Evolutionary conservation across 208 protist species (phyloP), one percentile per base, ranked within the genome.

Genomic region (Angomonas ambiguus): DNA sequence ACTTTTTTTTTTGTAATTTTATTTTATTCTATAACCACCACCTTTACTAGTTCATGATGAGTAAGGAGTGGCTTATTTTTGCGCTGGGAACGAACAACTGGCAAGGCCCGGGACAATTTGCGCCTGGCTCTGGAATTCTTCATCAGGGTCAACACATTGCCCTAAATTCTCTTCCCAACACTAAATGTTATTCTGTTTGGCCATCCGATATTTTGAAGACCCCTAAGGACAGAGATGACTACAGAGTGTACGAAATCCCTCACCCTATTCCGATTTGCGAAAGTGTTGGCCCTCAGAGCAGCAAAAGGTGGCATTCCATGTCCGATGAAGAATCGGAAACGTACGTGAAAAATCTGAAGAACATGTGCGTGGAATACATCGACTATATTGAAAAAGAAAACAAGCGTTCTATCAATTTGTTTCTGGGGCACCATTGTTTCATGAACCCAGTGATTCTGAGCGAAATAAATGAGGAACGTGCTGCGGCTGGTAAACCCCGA

Each of bases 261-360:
- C 79, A 86, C 56, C 80, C 79, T 10, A 88, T 91, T 69, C 85
- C 85, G 10, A 91, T 91, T 58, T 91, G 85, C 61, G 85, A 91
- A 53, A 87, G 80, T 48, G 82, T 91, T 22, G 81, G 82, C 31
- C 85, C 85, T 0, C 80, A 87, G 33, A 87, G 80, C 67, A 87
- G 79, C 74, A 85, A 83, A 60, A 67, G 85, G 10, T 91, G 85
- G 85, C 85, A 91, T 33, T 87, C 82, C 28, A 88, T 91, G 85
- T 71, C 45, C 4, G 82, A 91, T 22, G 77, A 77, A 35, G 79
- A 88, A 22, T 72, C 82, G 2, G 74, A 70, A n/a, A 53, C 48
- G 16, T 91, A 88, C 68, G 80, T 79, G 35, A 73, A 79, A 59
- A 69, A 70, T 31, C 71, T 91, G 5, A 51, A 67, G n/a, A 42